phyloP scores from a whole-genome alignment of 2,329 filamentous ascomycete genomes.

The Fusarium anguioides region DNA sequence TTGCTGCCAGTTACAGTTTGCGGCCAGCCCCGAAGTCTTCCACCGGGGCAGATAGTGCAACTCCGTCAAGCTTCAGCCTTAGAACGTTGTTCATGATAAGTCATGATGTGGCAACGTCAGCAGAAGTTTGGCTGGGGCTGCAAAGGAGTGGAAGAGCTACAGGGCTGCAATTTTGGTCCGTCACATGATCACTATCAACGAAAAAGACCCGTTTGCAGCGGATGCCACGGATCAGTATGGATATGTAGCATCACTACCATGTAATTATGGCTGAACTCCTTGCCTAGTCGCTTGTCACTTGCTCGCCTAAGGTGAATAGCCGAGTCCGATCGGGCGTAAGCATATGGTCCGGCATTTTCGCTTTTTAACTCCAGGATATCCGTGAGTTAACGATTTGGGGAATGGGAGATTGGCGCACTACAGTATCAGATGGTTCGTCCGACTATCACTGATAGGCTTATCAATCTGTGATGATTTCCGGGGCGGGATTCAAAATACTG shows the following conservation, averaged over 20 bases:
- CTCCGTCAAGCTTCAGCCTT: slow-evolving; percentile 20
- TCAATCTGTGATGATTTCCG: slow-evolving; percentile 11
- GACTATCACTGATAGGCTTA: slow-evolving; percentile 14
- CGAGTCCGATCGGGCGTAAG: slow-evolving; percentile 42
- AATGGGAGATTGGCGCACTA: slow-evolving; percentile 17
- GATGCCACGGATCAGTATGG: slow-evolving; percentile 44
- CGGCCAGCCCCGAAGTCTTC: slow-evolving; percentile 19
- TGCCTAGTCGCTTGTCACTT: slow-evolving; percentile 27
- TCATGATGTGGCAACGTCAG: slow-evolving; percentile 33
- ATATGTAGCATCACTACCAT: not conserved
- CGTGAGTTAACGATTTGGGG: slow-evolving; percentile 18
- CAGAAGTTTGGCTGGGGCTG: slow-evolving; percentile 11
- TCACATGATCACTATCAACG: slow-evolving; percentile 44
- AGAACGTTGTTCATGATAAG: slow-evolving; percentile 11
- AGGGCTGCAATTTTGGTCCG: slow-evolving; percentile 43
- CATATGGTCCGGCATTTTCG: slow-evolving; percentile 36
- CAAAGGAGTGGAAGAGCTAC: slow-evolving; percentile 19
- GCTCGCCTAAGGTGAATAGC: slow-evolving; percentile 24
- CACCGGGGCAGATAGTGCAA: slow-evolving; percentile 22
- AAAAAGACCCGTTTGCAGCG: slow-evolving; percentile 46
- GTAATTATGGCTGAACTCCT: slow-evolving; percentile 30
- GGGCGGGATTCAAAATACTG: slow-evolving; percentile 4
- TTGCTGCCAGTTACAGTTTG: slow-evolving; percentile 1
- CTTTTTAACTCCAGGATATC: slow-evolving; percentile 29
- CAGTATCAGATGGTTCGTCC: slow-evolving; percentile 4